Evolutionary conservation across 2,329 filamentous ascomycete species (phyloP).

Genomic region (Fusarium annulatum): DNA sequence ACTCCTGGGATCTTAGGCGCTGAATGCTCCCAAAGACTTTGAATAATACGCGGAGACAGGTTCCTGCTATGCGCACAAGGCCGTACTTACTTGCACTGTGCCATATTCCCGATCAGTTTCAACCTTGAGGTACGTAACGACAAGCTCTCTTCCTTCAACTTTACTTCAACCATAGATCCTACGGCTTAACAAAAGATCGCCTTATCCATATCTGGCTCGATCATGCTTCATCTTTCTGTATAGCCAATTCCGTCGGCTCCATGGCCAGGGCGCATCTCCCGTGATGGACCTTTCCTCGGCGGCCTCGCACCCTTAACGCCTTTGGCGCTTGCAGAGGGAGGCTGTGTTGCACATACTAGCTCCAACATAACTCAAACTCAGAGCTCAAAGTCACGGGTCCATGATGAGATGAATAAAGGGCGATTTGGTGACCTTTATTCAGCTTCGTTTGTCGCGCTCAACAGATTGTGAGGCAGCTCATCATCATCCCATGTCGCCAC

Average conservation of each 20-base stretch:
- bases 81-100: conserved; percentile 1
- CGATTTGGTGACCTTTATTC: conserved; percentile 15
- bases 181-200: neutral
- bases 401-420: neutral
- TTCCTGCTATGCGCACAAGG: neutral
- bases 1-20: conserved; percentile 1
- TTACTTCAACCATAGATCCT: neutral
- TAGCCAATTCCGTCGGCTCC: neutral
- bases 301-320: conserved; percentile 34
- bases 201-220: neutral
- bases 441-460: conserved; percentile 17
- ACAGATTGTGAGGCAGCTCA: conserved; percentile 16
- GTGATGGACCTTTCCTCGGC: conserved; percentile 10
- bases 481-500: conserved; percentile 18
- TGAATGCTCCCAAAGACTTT: neutral
- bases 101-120: neutral
- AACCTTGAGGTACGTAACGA: neutral
- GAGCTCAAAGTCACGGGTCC: neutral
- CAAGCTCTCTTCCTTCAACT: neutral
- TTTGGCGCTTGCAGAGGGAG: conserved; percentile 27
- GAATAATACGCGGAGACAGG: neutral
- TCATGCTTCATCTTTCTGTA: neutral
- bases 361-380: neutral
- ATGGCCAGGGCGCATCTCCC: neutral
- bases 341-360: conserved; percentile 32